Percentiles rank a stretch among this genome's conserved stretches.
These are phyloP conservation scores for Cutaneotrichosporon mucoides DNA, from an alignment of 1,284 basidiomycete genomes.

Conservation along the genomic window DNA sequence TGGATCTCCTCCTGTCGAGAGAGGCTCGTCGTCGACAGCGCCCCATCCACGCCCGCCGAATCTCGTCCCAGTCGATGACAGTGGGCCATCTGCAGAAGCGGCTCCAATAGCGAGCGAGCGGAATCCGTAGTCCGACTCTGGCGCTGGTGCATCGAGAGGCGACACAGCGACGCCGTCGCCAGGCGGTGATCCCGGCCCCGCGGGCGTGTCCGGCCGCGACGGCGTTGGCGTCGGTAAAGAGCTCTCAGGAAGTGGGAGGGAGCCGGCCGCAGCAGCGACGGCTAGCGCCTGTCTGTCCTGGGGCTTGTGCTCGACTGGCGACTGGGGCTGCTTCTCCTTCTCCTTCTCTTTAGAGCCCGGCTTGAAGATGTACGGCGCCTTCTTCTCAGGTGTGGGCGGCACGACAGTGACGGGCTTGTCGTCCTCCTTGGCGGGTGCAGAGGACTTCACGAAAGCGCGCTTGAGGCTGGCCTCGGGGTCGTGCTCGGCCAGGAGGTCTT, in stretches of 20 bases:
- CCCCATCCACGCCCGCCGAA: constrained; percentile 17
- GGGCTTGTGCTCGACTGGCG: neutral
- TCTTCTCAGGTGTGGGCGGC: constrained; percentile 11
- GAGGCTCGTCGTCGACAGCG: constrained; percentile 18
- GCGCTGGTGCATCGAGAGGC: constrained; percentile 37
- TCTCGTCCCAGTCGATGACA: neutral
- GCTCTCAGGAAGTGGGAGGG: constrained; percentile 39
- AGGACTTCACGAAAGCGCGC: constrained; percentile 42
- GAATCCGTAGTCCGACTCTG: constrained; percentile 34
- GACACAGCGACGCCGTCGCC: constrained; percentile 41
- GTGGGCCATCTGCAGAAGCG: constrained; percentile 1
- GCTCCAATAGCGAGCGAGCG: constrained; percentile 36
- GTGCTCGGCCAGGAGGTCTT: constrained; percentile 41
- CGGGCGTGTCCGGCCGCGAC: constrained; percentile 27
- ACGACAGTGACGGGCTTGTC: constrained; percentile 9
- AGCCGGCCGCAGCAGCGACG: neutral
- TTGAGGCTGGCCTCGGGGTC: constrained; percentile 42
- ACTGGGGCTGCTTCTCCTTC: neutral
- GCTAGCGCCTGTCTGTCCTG: neutral
- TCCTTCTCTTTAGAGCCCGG: neutral
- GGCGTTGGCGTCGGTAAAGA: constrained; percentile 25
- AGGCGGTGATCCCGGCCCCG: constrained; percentile 9
- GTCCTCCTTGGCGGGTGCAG: constrained; percentile 12
- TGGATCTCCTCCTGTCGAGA: constrained; percentile 3
- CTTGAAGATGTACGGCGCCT: constrained; percentile 8